Percentiles rank a stretch among this genome's conserved stretches.
Conservation (phyloP, 1,139 yeast species). For the Maudiozyma humilis region DNA sequence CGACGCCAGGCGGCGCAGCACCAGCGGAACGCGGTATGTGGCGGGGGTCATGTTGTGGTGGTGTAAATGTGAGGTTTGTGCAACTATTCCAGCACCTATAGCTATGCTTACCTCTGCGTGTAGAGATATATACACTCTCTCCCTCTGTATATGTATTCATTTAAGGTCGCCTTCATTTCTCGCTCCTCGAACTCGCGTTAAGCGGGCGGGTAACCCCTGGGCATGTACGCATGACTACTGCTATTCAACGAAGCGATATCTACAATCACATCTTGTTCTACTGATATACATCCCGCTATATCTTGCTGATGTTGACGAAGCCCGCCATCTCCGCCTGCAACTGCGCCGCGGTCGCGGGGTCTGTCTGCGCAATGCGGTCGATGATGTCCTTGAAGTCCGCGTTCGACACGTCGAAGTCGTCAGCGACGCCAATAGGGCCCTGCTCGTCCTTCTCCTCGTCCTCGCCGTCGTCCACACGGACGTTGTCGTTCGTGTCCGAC, state of each 20-base stretch:
- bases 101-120: no score
- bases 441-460: slow-evolving; percentile 19
- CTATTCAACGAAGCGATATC: background rate
- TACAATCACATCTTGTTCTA: no score
- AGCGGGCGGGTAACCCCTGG: no score
- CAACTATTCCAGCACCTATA: no score
- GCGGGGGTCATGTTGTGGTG: slow-evolving; percentile 6
- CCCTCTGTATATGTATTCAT: no score
- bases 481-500: slow-evolving; percentile 22
- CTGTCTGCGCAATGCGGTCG: slow-evolving; percentile 33
- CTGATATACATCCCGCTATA: slow-evolving; percentile 5
- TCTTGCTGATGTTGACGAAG: slow-evolving; percentile 39
- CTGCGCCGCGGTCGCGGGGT: slow-evolving; percentile 35
- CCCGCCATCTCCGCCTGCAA: slow-evolving; percentile 38
- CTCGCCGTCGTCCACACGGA: slow-evolving; percentile 16
- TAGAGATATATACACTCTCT: no score
- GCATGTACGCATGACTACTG: no score
- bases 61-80: no score
- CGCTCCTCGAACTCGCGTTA: no score
- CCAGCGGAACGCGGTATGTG: background rate
- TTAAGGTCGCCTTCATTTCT: no score
- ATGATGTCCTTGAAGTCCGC: slow-evolving; percentile 35
- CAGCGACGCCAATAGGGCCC: slow-evolving; percentile 12
- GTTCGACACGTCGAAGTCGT: slow-evolving; percentile 26
- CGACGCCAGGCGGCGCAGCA: slow-evolving; percentile 20